Base-by-base conservation (phyloP, 305 asterid genomes). In the Ajuga reptans region DNA sequence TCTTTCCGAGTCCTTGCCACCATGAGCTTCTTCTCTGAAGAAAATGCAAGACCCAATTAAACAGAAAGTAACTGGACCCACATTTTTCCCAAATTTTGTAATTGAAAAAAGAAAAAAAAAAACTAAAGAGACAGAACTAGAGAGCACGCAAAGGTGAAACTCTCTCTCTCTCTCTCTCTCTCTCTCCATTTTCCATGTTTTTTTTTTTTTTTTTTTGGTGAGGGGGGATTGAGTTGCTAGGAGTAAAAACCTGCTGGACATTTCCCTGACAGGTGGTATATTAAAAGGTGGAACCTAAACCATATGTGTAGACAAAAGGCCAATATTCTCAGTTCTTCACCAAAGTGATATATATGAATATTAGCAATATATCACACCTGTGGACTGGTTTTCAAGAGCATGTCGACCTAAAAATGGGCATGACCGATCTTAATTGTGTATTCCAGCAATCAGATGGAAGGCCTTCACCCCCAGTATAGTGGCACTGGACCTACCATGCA, bases 311-410 rank as follows among this genome's bases (percentile, higher is more conserved):
- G 15, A 34, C n/a, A 3, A 12, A 3, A 39, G 15, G 37, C 11
- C 8, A n/a, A 2, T 6, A 63, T 55, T 10, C 66, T 4, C 1
- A 29, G 34, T 39, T 47, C 17, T 34, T 1, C 53, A 24, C 4
- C 15, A 41, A 24, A 21, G 11, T 15, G 15, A 7, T 63, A 14
- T 31, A 10, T 24, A 72, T 34, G 60, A 51, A 68, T 54, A 49
- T 61, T 59, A 75, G 39, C 21, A 66, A 67, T 49, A 61, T 42
- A 66, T 46, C 45, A 56, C 79, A 85, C 97, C 94, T 84, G 88
- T 86, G 85, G 90, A 82, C 66, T 56, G 76, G 75, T 68, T 72
- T 76, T 65, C 62, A 11, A 52, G 64, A 72, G 75, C 77, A 77
- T 74, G 83, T 75, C 49, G 77, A 82, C 65, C 80, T 69, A 68